These are phyloP conservation scores for Rhododendron simsii DNA, from an alignment of 148 eudicot species.

Conservation along the genomic window DNA sequence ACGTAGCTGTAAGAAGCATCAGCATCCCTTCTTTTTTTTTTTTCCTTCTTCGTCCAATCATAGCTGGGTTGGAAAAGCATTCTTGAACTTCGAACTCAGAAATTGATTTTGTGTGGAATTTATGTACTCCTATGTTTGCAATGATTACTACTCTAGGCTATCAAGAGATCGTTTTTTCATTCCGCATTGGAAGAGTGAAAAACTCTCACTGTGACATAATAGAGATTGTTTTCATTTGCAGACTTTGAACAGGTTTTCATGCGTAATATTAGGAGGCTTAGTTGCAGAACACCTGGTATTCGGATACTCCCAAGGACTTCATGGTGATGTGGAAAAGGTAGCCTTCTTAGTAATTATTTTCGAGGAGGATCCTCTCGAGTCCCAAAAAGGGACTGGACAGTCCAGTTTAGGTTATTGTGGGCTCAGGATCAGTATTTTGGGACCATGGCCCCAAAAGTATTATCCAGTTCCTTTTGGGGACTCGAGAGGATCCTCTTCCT, in stretches of 20 bases:
- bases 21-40: neutral
- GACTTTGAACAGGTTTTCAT: slow-evolving; percentile 24
- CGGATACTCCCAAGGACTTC: slow-evolving; percentile 35
- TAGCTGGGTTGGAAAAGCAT: neutral
- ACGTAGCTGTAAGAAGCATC: neutral
- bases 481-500: neutral
- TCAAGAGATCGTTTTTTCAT: neutral
- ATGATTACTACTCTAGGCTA: neutral
- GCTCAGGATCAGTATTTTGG: neutral
- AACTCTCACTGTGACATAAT: neutral
- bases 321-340: slow-evolving; percentile 42
- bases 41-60: neutral
- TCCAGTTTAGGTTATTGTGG: neutral
- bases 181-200: neutral
- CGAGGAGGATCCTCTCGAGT: neutral
- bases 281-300: slow-evolving; percentile 22
- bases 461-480: neutral
- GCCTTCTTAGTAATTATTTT: neutral
- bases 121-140: no score
- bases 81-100: neutral
- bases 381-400: neutral
- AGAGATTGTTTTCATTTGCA: slow-evolving; percentile 1
- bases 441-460: neutral
- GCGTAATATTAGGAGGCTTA: slow-evolving; percentile 24
- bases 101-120: neutral